Evolutionary conservation across 1,284 basidiomycete genomes (phyloP).

Genomic region (Fomes fomentarius): DNA sequence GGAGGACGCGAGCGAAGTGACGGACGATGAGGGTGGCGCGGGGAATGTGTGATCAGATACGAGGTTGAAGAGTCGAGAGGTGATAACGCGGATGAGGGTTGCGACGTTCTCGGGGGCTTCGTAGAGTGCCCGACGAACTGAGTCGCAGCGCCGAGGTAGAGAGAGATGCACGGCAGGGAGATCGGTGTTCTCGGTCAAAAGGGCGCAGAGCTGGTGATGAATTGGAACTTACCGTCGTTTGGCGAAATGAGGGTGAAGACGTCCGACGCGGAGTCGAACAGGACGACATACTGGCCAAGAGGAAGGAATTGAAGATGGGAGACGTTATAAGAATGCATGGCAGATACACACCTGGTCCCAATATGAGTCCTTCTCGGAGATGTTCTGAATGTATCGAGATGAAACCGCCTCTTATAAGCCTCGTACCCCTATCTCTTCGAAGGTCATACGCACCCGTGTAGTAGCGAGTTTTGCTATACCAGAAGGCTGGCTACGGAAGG

Average conservation of each 20-base stretch:
- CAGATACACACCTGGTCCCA: conserved; percentile 75
- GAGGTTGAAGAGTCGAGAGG: conserved; percentile 79
- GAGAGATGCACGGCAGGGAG: background rate
- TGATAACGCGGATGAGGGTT: conserved; percentile 77
- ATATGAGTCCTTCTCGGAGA: conserved; percentile 72
- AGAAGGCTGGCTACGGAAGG: conserved; percentile 79
- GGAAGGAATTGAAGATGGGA: conserved; percentile 18
- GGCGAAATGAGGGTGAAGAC: conserved; percentile 87
- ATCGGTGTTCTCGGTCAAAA: background rate
- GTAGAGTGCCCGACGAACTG: conserved; percentile 81
- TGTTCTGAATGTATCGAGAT: conserved; percentile 53
- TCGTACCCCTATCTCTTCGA: background rate
- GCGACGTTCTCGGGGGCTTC: conserved; percentile 85
- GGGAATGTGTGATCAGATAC: conserved; percentile 86
- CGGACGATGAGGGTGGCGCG: conserved; percentile 51
- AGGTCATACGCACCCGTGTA: conserved; percentile 58
- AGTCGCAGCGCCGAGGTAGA: background rate
- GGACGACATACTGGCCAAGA: conserved; percentile 67
- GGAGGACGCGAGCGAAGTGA: conserved; percentile 69
- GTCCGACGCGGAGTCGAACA: conserved; percentile 88
- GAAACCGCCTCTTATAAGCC: too few species aligned
- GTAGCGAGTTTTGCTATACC: conserved; percentile 79
- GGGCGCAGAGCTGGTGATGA: background rate
- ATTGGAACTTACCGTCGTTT: conserved; percentile 69
- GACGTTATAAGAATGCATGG: background rate